Evolutionary conservation across 805 yeast species (phyloP), one percentile per base, ranked within the genome.

Genomic region (Candida lessepsii): DNA sequence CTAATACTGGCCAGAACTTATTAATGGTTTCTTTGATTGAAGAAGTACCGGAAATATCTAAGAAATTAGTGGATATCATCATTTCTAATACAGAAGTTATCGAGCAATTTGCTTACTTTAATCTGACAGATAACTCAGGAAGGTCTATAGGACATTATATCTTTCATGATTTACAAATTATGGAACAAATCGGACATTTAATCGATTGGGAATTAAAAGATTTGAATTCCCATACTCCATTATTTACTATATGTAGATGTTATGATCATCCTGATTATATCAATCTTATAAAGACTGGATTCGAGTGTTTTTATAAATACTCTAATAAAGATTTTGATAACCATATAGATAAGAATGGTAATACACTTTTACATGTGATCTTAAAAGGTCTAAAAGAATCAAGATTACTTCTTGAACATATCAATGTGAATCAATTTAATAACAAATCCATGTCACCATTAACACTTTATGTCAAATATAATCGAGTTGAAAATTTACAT

Each of bases 121-220:
- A 76, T 45, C 51, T 52, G 7, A 47, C 50, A 2, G 95, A 90
- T 54, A 54, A 49, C 7, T 61, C 71, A 41, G 70, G 76, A 2
- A 70, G 95, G 37, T 72, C 81, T 2, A 66, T 80, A 5, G 96
- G 90, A 0, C 96, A 90, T 56, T 81, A 83, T 48, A 56, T 88
- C 13, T 78, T 80, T 46, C 80, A 81, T 48, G 70, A 78, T 34
- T 63, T 73, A 15, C 62, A 68, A 2, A 58, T 85, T 1, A 71
- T 87, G 10, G 52, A 55, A 5, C 54, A 51, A 11, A 56, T 88
- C 9, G 95, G 95, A 0, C 56, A 56, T 1, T 72, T 66, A 31
- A 63, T 89, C 4, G 70, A 86, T 51, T 91, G 97, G 97, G 70
- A 66, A 5, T 56, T 61, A 10, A 73, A 73, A 37, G 97, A 90